A percentile compares a stretch with the other conserved stretches of the same genome.
phyloP scores from a whole-genome alignment of 176 grass and related monocot genomes.

The Cenchrus americanus region DNA sequence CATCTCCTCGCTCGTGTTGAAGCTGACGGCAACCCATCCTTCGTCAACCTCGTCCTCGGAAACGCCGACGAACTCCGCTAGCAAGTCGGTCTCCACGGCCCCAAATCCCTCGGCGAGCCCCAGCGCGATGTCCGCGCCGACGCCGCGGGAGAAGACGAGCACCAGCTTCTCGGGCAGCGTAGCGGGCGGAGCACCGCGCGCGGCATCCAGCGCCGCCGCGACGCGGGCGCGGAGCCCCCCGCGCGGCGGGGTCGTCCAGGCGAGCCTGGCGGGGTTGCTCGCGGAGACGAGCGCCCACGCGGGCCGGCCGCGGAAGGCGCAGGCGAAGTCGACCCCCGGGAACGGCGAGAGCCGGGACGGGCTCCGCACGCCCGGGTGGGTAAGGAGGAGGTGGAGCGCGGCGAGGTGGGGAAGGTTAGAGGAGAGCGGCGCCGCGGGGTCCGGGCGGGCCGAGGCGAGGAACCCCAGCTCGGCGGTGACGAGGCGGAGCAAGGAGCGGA shows the following conservation, averaged over 20 bases:
- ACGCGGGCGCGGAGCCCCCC: slow-evolving; percentile 54
- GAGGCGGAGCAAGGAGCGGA: slow-evolving; percentile 59
- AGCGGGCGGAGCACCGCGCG: slow-evolving; percentile 43
- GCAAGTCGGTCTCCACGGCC: slow-evolving; percentile 63
- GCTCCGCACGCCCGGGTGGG: slow-evolving; percentile 65
- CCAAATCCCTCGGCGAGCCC: slow-evolving; percentile 61
- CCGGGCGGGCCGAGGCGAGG: slow-evolving; percentile 41
- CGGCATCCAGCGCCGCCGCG: slow-evolving; percentile 44
- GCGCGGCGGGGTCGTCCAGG: slow-evolving; percentile 42
- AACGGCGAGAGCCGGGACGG: slow-evolving; percentile 60
- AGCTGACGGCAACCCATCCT: slow-evolving; percentile 56
- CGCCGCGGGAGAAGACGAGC: slow-evolving; percentile 75
- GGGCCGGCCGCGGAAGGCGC: slow-evolving; percentile 58
- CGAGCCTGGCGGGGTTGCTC: slow-evolving; percentile 67
- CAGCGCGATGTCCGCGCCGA: slow-evolving; percentile 44
- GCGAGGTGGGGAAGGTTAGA: slow-evolving; percentile 83
- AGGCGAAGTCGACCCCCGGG: slow-evolving; percentile 71
- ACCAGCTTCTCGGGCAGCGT: slow-evolving; percentile 69
- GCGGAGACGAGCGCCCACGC: slow-evolving; percentile 80
- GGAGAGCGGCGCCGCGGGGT: slow-evolving; percentile 51
- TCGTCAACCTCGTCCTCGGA: slow-evolving; percentile 60
- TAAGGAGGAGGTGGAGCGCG: slow-evolving; percentile 68
- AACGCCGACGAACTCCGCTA: slow-evolving; percentile 46
- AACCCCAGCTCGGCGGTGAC: slow-evolving; percentile 71
- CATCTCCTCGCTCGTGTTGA: slow-evolving; percentile 36